Percentiles rank a stretch among this genome's conserved stretches.
phyloP scores from a whole-genome alignment of 306 rosid species.

The Aeschynomene evenia region DNA sequence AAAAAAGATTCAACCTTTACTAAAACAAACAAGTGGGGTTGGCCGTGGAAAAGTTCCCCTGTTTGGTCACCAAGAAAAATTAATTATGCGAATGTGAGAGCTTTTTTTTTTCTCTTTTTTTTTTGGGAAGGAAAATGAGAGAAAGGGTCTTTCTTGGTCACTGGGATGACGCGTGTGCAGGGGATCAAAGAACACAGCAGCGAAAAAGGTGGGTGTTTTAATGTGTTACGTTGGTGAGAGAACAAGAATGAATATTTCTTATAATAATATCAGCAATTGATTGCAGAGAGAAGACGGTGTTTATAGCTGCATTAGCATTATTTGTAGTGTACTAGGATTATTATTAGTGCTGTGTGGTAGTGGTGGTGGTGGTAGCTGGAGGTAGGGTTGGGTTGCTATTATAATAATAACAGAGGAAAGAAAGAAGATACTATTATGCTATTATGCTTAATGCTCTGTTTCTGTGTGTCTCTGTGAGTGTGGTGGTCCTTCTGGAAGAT shows the following conservation, averaged over 20 bases:
- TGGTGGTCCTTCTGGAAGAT: no score
- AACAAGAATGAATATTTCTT: background rate
- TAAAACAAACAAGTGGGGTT: background rate
- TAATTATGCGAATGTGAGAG: background rate
- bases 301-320: no score
- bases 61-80: background rate
- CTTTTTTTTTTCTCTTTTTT: background rate
- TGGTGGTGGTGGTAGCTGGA: background rate
- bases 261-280: background rate
- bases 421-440: no score
- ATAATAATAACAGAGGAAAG: no score
- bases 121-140: background rate
- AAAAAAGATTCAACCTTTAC: background rate
- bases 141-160: background rate
- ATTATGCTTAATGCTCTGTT: no score
- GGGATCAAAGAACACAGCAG: background rate
- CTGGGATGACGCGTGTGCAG: constrained; percentile 43
- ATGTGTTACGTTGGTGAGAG: background rate
- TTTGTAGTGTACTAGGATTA: background rate
- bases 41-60: background rate
- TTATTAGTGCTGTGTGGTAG: background rate
- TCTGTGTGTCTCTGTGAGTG: no score
- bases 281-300: background rate
- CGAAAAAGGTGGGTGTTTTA: background rate
- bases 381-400: background rate